Evolutionary conservation across 2,329 filamentous ascomycete genomes (phyloP).

Genomic region (Colletotrichum cordylinicola): DNA sequence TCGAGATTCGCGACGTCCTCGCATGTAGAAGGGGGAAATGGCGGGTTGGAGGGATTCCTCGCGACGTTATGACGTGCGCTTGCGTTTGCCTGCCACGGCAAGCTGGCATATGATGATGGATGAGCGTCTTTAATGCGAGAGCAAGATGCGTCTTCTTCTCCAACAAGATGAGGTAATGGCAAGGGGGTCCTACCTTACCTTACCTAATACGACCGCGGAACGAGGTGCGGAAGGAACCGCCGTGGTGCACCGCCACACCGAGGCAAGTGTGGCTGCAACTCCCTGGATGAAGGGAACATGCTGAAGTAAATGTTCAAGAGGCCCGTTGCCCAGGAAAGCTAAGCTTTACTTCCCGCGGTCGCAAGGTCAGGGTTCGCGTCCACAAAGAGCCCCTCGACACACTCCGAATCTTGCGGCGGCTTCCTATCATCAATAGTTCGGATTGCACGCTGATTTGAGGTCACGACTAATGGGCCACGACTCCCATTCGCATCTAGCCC

Average conservation of each 20-base stretch:
- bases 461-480: not conserved
- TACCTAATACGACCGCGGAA: not conserved
- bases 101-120: not conserved
- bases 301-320: not conserved
- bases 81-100: not conserved
- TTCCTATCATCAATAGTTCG: not conserved
- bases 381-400: not conserved
- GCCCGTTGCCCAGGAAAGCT: not conserved
- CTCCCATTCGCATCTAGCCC: not conserved
- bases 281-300: not conserved
- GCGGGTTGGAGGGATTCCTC: not conserved
- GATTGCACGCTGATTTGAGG: not conserved
- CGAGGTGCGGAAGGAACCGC: not conserved
- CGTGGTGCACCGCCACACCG: not conserved
- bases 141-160: not conserved
- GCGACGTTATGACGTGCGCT: not conserved
- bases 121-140: not conserved
- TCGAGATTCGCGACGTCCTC: not conserved
- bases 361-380: not conserved
- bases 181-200: not conserved
- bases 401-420: not conserved
- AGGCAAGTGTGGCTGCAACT: not conserved
- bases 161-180: not conserved
- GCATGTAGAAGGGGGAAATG: not conserved
- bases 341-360: constrained; percentile 7